Base-by-base conservation (phyloP, 2,329 filamentous ascomycete genomes). In the Boeremia exigua region DNA sequence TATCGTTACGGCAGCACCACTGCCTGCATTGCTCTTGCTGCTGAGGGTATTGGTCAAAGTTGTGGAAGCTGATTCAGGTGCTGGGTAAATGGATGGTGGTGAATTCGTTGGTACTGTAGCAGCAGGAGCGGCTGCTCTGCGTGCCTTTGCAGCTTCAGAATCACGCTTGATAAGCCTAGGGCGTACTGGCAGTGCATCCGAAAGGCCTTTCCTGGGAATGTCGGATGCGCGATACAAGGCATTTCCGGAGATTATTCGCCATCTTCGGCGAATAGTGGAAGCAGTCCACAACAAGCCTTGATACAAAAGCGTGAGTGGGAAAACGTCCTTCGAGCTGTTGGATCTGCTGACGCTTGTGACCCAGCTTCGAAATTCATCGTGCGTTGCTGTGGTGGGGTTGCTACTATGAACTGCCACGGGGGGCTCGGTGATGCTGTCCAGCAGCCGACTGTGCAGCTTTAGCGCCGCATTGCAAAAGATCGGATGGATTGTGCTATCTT, bases 281-380 rank as follows among this genome's bases (percentile, higher is more conserved):
- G 65, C 65, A 7, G 69, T 67, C 72, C 72, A 75, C 1, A 74
- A 60, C 15, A 72, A 53, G 17, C 58, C 62, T 15, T 61, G 52
- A 36, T 69, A 69, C 4, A 77, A 44, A 39, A 78, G 74, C 7
- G 76, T 78, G 0, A 78, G 70, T 0, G 79, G 79, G 37, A 78
- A 80, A 4, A 81, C 72, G 49, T 81, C 79, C 55, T 74, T 73
- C 2, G 78, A 78, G 47, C 79, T 77, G 42, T 80, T 78, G 51
- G 78, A 78, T 5, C 68, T 71, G 4, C 77, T 81, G 14, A 77
- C 68, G 0, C 77, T 70, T 0, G 77, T 77, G 0, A 75, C 75
- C 79, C 79, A 81, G 1, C 48, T 58, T 43, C 63, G 74, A 58
- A 81, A 81, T 0, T 75, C 71, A 0, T 66, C 51, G 48, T 79